phyloP scores from a whole-genome alignment of 768 basidiomycete genomes.

The Termitomyces sp. region DNA sequence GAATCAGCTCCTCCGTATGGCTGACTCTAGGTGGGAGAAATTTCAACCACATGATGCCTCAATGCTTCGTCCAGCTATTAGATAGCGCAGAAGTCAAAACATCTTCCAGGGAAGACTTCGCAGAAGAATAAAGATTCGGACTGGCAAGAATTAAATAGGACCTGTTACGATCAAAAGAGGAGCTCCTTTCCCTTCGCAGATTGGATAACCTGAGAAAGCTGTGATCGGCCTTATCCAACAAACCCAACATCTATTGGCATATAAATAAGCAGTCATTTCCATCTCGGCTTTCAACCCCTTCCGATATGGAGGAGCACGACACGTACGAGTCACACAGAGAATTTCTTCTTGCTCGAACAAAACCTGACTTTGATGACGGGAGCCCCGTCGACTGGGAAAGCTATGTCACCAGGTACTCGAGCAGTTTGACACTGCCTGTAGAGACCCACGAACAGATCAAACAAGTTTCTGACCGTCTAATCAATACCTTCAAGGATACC shows the following conservation, averaged over 20 bases:
- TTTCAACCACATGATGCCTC: neutral
- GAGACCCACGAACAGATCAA: conserved; percentile 1
- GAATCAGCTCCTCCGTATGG: neutral
- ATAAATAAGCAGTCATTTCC: neutral
- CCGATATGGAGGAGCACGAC: neutral
- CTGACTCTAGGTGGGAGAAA: neutral
- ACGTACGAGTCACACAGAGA: neutral
- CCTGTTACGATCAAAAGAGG: neutral
- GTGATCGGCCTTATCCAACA: neutral
- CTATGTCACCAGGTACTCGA: neutral
- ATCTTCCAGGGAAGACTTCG: neutral
- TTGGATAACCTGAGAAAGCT: neutral
- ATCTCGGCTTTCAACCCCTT: neutral
- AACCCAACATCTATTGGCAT: neutral
- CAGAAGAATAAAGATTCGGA: too few relatives aligned
- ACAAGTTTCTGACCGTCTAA: conserved; percentile 6
- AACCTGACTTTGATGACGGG: too few relatives aligned
- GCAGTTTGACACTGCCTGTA: neutral
- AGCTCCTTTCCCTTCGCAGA: neutral
- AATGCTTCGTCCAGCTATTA: neutral
- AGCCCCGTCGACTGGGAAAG: neutral
- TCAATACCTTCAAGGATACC: conserved; percentile 8
- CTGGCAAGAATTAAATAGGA: neutral
- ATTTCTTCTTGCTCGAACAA: neutral
- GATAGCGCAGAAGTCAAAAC: neutral